These are phyloP conservation scores for Dendrostoma leiphaemia DNA, from an alignment of 2,329 filamentous ascomycete species.

Conservation along the genomic window DNA sequence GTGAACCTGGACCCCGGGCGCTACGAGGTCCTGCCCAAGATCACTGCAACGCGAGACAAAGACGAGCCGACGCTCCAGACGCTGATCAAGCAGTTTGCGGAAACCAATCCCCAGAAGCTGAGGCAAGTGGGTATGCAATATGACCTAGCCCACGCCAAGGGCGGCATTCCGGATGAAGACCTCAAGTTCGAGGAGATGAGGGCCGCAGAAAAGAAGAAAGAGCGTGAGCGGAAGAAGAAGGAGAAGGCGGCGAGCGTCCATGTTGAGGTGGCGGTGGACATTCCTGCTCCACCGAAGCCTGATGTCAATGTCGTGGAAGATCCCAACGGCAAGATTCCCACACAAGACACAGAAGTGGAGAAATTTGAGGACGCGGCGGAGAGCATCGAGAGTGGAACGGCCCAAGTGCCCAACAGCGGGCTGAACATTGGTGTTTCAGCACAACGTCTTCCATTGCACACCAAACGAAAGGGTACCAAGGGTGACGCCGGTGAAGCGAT, in stretches of 20 bases:
- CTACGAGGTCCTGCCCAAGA: slow-evolving; percentile 68
- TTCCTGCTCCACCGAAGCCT: neutral
- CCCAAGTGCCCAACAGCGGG: slow-evolving; percentile 19
- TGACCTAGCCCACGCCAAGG: slow-evolving; percentile 60
- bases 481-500: slow-evolving; percentile 19
- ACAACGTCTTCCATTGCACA: slow-evolving; percentile 17
- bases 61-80: slow-evolving; percentile 52
- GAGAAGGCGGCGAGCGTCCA: slow-evolving; percentile 20
- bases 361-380: slow-evolving; percentile 16
- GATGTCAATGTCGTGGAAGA: slow-evolving; percentile 12
- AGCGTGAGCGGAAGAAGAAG: slow-evolving; percentile 25
- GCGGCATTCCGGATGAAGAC: slow-evolving; percentile 51
- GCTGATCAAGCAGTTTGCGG: slow-evolving; percentile 48
- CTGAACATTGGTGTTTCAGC: slow-evolving; percentile 26
- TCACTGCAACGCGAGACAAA: slow-evolving; percentile 52
- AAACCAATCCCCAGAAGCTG: slow-evolving; percentile 60
- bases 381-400: slow-evolving; percentile 18
- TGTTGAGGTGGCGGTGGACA: slow-evolving; percentile 28
- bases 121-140: slow-evolving; percentile 57
- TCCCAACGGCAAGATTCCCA: slow-evolving; percentile 25
- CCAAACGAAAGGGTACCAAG: slow-evolving; percentile 12
- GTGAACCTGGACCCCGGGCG: slow-evolving; percentile 66
- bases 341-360: slow-evolving; percentile 18
- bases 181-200: slow-evolving; percentile 29
- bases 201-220: slow-evolving; percentile 26